Evolutionary conservation across 2,329 filamentous ascomycete species (phyloP).

Genomic region (Beauveria varroae): DNA sequence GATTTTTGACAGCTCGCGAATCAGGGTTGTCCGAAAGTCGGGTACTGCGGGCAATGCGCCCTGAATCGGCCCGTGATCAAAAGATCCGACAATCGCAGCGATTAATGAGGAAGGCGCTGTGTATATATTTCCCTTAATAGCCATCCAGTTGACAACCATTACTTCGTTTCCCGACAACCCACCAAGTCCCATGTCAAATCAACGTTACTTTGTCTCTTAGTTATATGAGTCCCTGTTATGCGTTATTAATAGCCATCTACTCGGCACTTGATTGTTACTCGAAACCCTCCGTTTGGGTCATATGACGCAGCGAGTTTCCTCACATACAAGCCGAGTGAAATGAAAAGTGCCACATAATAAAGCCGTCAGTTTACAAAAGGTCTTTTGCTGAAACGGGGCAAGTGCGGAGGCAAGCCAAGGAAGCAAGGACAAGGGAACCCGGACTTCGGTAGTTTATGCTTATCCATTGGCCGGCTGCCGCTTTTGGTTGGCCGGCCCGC

Average conservation of each 20-base stretch:
- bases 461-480: neutral
- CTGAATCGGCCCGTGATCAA: neutral
- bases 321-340: neutral
- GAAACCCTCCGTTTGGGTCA: neutral
- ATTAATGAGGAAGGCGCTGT: neutral
- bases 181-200: too few species aligned
- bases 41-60: neutral
- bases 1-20: constrained; percentile 51
- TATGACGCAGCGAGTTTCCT: neutral
- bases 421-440: too few species aligned
- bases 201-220: neutral
- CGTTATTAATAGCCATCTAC: neutral
- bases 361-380: neutral
- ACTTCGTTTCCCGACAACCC: neutral
- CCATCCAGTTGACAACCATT: neutral
- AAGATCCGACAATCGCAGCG: neutral
- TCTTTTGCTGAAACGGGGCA: too few species aligned
- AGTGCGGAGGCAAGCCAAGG: too few species aligned
- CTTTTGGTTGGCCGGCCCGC: neutral
- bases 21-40: constrained; percentile 15
- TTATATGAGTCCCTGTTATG: neutral
- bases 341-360: neutral
- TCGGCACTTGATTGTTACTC: neutral
- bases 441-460: neutral
- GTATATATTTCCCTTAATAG: too few species aligned